Percentiles rank a stretch among this genome's conserved stretches.
These are phyloP conservation scores for Beauveria caledonica DNA, from an alignment of 2,329 filamentous ascomycete species.

Conservation along the genomic window DNA sequence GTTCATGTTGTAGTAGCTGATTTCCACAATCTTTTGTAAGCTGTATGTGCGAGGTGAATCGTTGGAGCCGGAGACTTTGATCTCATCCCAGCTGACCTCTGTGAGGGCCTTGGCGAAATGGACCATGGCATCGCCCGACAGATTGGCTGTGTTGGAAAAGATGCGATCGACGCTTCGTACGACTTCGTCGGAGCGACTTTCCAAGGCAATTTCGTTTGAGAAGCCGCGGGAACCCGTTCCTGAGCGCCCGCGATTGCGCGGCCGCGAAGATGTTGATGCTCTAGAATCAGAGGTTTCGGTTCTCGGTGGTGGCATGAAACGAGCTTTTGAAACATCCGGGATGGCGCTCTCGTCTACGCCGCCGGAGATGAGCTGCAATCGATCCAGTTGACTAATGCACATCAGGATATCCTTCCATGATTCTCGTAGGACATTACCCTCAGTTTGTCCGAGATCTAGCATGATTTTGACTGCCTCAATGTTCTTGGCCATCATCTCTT, in stretches of 20 bases:
- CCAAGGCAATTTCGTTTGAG: conserved; percentile 74
- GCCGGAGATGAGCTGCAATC: conserved; percentile 87
- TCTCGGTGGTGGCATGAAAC: conserved; percentile 55
- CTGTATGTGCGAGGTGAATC: conserved; percentile 96
- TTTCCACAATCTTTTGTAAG: conserved; percentile 95
- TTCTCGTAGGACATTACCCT: conserved; percentile 79
- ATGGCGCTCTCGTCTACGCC: conserved; percentile 89
- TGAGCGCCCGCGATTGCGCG: conserved; percentile 39
- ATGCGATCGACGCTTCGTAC: conserved; percentile 90
- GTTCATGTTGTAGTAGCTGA: conserved; percentile 99
- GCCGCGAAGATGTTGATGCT: conserved; percentile 56
- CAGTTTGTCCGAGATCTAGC: conserved; percentile 83
- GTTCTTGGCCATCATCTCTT: conserved; percentile 93
- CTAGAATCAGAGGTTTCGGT: conserved; percentile 48
- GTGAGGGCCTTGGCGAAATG: conserved; percentile 88
- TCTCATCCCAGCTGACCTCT: conserved; percentile 98
- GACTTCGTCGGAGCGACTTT: conserved; percentile 87
- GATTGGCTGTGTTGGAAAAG: conserved; percentile 90
- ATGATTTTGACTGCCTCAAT: conserved; percentile 88
- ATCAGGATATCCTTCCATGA: conserved; percentile 96
- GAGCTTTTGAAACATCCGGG: conserved; percentile 82
- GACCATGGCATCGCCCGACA: conserved; percentile 90
- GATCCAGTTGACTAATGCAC: conserved; percentile 91
- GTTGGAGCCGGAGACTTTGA: conserved; percentile 91
- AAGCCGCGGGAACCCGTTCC: conserved; percentile 56